A percentile compares a stretch with the other conserved stretches of the same genome.
Evolutionary conservation across 192 early-diverging fungal genomes (phyloP).

Genomic region (Rhizoclosmatium globosum): DNA sequence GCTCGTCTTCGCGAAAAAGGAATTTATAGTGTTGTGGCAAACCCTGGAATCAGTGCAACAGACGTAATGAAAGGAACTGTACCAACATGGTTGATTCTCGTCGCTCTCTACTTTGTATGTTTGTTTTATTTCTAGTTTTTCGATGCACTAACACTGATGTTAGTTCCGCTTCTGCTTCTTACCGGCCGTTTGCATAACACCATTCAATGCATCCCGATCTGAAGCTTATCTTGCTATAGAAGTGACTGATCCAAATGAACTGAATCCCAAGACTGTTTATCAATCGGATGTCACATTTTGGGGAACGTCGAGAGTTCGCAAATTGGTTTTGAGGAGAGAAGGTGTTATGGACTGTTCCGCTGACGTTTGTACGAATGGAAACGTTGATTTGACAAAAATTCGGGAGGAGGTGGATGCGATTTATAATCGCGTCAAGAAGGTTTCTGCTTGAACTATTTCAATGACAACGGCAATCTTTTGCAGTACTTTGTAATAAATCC

Average conservation of each 20-base stretch:
- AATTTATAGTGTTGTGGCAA: slow-evolving; percentile 45
- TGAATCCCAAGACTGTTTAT: slow-evolving; percentile 17
- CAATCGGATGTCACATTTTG: slow-evolving; percentile 33
- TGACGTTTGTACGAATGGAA: not conserved
- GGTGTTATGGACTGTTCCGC: not conserved
- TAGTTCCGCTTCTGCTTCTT: slow-evolving; percentile 51
- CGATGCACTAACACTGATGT: not conserved
- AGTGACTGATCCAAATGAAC: not conserved
- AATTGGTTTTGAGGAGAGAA: not conserved
- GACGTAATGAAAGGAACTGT: slow-evolving; percentile 38
- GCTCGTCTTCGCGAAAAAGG: slow-evolving; percentile 29
- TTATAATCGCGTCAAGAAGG: not conserved
- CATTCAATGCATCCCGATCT: slow-evolving; percentile 3
- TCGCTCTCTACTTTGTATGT: slow-evolving; percentile 33
- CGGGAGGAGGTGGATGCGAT: slow-evolving; percentile 19
- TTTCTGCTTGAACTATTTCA: too few species aligned
- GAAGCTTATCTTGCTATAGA: not conserved
- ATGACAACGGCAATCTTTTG: too few species aligned
- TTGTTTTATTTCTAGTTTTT: not conserved
- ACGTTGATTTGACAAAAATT: slow-evolving; percentile 6
- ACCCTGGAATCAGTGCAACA: slow-evolving; percentile 53
- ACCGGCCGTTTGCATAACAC: slow-evolving; percentile 52
- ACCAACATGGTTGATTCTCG: slow-evolving; percentile 22
- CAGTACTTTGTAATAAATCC: too few species aligned
- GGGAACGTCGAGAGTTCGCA: slow-evolving; percentile 16